Percentiles rank a stretch among this genome's conserved stretches.
Evolutionary conservation across 2,329 filamentous ascomycete species (phyloP).

Genomic region (Talaromyces sp.): DNA sequence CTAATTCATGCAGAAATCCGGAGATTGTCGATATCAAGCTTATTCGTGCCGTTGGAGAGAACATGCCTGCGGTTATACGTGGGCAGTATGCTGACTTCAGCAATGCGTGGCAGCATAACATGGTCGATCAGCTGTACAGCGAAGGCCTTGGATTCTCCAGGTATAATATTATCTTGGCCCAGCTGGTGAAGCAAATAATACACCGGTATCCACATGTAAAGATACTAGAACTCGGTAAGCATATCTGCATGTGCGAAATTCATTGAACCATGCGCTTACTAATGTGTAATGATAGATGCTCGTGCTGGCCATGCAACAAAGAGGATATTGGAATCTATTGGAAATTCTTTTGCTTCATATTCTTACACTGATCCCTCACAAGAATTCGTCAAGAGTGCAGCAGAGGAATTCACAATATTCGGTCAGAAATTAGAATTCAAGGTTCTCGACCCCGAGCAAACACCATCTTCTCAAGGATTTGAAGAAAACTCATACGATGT

Average conservation of each 20-base stretch:
- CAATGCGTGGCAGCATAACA: background rate
- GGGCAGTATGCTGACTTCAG: background rate
- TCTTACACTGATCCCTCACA: background rate
- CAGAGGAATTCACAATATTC: background rate
- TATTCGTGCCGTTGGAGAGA: background rate
- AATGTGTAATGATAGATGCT: background rate
- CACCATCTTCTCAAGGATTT: background rate
- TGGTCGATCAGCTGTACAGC: background rate
- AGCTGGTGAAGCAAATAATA: background rate
- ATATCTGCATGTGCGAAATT: background rate
- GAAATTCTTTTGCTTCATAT: background rate
- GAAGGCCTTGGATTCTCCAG: background rate
- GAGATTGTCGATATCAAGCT: background rate
- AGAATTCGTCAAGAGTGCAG: background rate
- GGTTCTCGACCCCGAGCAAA: background rate
- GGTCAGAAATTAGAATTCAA: background rate
- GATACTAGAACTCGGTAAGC: background rate
- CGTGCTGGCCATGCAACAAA: background rate
- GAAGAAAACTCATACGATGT: conserved; percentile 27
- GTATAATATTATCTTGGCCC: background rate
- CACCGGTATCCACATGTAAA: background rate
- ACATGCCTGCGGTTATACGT: background rate
- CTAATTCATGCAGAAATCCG: background rate
- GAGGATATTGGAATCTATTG: background rate
- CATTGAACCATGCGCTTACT: background rate